Conservation (phyloP, 352 stramenopile species). For the Globisporangium acanthophoron region DNA sequence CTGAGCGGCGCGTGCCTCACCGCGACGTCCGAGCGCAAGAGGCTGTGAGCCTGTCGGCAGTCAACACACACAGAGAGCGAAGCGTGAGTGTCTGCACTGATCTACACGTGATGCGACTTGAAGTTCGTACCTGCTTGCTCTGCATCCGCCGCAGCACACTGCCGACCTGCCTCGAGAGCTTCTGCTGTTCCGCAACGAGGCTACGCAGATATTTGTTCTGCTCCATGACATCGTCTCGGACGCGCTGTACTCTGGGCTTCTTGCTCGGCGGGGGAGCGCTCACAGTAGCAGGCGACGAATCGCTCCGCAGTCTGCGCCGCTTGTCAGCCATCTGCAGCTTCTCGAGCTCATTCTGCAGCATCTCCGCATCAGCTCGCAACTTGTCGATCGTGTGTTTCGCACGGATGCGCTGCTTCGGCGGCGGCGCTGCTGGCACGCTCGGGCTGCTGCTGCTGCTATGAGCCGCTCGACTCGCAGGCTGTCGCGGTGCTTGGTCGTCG, state of each 20-base stretch:
- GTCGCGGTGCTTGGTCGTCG: background rate
- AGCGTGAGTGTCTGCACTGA: no score
- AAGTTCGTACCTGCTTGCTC: background rate
- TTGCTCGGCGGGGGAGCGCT: background rate
- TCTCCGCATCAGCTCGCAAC: background rate
- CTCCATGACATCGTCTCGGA: background rate
- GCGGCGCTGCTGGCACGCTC: background rate
- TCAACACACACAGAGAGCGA: background rate
- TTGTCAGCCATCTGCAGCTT: background rate
- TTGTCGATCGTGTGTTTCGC: background rate
- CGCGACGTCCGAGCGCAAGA: background rate
- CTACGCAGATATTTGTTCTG: constrained; percentile 5
- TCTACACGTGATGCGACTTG: background rate
- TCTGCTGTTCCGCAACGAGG: background rate
- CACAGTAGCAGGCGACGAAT: background rate
- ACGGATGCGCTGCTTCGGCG: background rate
- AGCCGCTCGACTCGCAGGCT: background rate
- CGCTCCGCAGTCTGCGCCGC: background rate
- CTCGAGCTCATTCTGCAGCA: constrained; percentile 4
- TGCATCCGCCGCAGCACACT: constrained; percentile 1
- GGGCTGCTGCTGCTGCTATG: background rate
- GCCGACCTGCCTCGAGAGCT: background rate
- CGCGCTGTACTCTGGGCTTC: background rate
- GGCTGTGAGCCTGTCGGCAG: background rate
- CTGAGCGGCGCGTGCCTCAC: background rate